Conservation (phyloP, 208 protist genomes). For the Strigomonas oncopelti region DNA sequence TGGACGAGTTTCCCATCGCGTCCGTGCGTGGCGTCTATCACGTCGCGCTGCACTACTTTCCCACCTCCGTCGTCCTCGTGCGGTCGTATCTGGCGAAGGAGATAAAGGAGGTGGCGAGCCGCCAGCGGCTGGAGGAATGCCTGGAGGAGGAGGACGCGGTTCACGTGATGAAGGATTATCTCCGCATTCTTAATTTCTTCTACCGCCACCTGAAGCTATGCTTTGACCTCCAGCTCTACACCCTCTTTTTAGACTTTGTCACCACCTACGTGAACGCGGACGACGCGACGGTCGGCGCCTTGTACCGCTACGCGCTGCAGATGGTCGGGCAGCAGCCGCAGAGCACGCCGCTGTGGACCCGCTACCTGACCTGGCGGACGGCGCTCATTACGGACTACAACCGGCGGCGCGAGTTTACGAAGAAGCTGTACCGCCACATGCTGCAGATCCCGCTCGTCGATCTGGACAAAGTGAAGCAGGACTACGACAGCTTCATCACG, state of each 20-base stretch:
- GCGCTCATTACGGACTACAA: conserved; percentile 37
- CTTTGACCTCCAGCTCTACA: conserved; percentile 73
- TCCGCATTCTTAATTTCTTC: conserved; percentile 75
- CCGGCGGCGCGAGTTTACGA: conserved; percentile 51
- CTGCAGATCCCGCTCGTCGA: conserved; percentile 64
- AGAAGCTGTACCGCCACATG: conserved; percentile 63
- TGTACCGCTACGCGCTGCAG: conserved; percentile 60
- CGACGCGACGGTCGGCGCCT: conserved; percentile 38
- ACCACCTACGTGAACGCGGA: conserved; percentile 62
- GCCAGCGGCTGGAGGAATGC: conserved; percentile 42
- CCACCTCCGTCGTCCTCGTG: conserved; percentile 53
- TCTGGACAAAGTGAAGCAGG: conserved; percentile 66
- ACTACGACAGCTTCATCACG: conserved; percentile 71
- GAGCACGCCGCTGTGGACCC: conserved; percentile 71
- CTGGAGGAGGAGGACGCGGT: conserved; percentile 56
- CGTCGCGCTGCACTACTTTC: conserved; percentile 68
- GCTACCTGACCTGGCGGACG: conserved; percentile 60
- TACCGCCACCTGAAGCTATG: conserved; percentile 73
- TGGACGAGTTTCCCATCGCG: conserved; percentile 65
- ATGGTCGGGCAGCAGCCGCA: conserved; percentile 69
- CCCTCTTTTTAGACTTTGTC: conserved; percentile 66
- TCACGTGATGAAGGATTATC: conserved; percentile 48
- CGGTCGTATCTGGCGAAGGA: conserved; percentile 55
- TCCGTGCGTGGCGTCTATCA: conserved; percentile 65
- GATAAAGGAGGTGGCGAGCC: conserved; percentile 39